Evolutionary conservation across 176 grass and related monocot genomes (phyloP), one percentile per base, ranked within the genome.

Genomic region (Paspalum vaginatum): DNA sequence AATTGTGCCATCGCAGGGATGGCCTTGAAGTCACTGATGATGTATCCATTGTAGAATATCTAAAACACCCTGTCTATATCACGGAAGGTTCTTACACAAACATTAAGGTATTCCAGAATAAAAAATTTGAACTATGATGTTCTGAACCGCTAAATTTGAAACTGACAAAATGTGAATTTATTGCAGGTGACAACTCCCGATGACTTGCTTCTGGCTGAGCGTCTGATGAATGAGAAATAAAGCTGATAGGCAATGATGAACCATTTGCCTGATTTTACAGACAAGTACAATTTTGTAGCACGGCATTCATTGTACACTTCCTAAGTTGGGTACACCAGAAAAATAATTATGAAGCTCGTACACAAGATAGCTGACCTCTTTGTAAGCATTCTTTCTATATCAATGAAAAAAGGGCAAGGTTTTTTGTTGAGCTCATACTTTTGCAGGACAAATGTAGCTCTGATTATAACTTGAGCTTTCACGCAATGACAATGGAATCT

Each of bases 61-160:
- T 99, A 26, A 93, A 99, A 39, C 93, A 96, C 53, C 88, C 90
- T 75, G 97, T 99, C 74, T 95, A 82, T 84, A 90, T 99, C 41
- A 99, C 97, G 0, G 93, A 95, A 66, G 93, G 97, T 25, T 96
- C 90, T 88, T 99, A 99, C 66, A 99, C 92, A 77, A 99, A 99
- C 72, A 93, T 99, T 50, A 96, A 99, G 93, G 97, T 95, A 80
- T n/a, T 83, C 18, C 41, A 44, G 58, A 69, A 72, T 58, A 75
- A 14, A 5, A 2, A 26, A 57, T 76, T n/a, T n/a, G 12, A 69
- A 61, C 18, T 56, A 32, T 47, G 40, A 22, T 55, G n/a, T 81
- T 39, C 65, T 77, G 26, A 77, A 15, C 4, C 9, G 21, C 42
- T 57, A 49, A 11, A n/a, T 78, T 66, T 65, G 70, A 72, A 83